Evolutionary conservation across 176 grass and related monocot genomes (phyloP), one percentile per base, ranked within the genome.

Genomic region (Chrysopogon serrulatus): DNA sequence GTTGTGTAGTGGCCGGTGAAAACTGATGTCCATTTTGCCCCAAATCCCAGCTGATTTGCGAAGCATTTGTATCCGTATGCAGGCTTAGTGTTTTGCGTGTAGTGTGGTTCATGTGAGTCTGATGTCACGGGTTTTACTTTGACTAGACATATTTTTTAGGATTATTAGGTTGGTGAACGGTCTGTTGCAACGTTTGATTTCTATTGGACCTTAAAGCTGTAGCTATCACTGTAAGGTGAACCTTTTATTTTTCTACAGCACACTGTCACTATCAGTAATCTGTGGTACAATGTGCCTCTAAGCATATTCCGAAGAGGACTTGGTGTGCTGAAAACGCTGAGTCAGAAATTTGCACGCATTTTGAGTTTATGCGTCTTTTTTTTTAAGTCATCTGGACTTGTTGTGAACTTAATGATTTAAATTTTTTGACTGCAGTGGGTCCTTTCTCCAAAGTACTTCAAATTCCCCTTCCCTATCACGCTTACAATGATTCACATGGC

Each of bases 401-500:
- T 21, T 77, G 61, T 45, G 67, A 68, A 56, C 17, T 77, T 79
- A 65, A 78, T 73, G 26, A 5, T 31, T 30, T 44, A 34, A 34
- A 3, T 54, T 47, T 72, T 84, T 27, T 78, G 71, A 56, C 74
- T 89, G 74, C 93, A 99, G 96, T 99, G 96, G 96, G 89, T 99
- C 10, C 83, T 99, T 68, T 99, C 96, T 87, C 93, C 93, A 57
- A 99, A 99, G 42, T 91, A 99, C 91, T 99, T 99, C 88, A 99
- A 96, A 65, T 99, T 99, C 61, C 96, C 96, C 1, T 99, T 94
- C 73, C 96, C 96, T 43, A 99, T 99, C 28, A 99, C 96, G 44
- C 93, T 99, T 61, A 99, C 96, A 54, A 99, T 99, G 96, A 96
- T 99, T 87, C 96, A 99, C 79, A 99, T 99, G 96, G 90, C 91